Base-by-base conservation (phyloP, 1,139 yeast species). In the Williopsis jadinii region DNA sequence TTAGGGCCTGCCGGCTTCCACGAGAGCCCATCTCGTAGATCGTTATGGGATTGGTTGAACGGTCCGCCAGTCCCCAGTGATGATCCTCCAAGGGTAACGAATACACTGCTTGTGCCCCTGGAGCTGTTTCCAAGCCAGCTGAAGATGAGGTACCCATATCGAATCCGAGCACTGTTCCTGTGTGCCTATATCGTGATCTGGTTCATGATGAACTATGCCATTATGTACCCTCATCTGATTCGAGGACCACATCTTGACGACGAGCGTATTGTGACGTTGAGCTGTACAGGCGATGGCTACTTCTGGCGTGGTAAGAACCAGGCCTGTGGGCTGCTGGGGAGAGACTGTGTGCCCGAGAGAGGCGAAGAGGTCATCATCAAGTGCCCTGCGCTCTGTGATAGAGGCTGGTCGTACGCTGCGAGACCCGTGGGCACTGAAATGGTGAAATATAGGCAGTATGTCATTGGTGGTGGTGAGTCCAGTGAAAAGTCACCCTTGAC, bases 361-460 rank as follows among this genome's bases (percentile, higher is more conserved):
- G 56, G 64, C 11, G 81, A 69, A 31, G 84, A 80, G 35, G 68
- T 82, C 15, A 61, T 73, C 10, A 72, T 90, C 54, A 69, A 88
- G 51, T 90, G 97, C 61, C 96, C 97, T 0, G 95, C 97, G 0
- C 67, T 88, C 32, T 90, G 97, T 62, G 86, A 80, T 50, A 66
- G 84, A 30, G 80, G 90, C 34, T 78, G 85, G 80, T 75, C 87
- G 0, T 88, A 80, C 59, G 77, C 92, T 1, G 75, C 81, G n/a
- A 67, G 80, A 8, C 80, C 92, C 0, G 85, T 87, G 0, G 97
- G 96, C 0, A 72, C 70, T 44, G 68, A 76, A 42, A 63, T 76
- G 48, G 67, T 84, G 31, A 84, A 85, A 52, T 84, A 90, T 55
- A 62, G 80, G 41, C 84, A 87, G 2, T 85, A 70, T 54, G 77